Evolutionary conservation across 2,329 filamentous ascomycete species (phyloP).

Genomic region (Zymoseptoria brevis): DNA sequence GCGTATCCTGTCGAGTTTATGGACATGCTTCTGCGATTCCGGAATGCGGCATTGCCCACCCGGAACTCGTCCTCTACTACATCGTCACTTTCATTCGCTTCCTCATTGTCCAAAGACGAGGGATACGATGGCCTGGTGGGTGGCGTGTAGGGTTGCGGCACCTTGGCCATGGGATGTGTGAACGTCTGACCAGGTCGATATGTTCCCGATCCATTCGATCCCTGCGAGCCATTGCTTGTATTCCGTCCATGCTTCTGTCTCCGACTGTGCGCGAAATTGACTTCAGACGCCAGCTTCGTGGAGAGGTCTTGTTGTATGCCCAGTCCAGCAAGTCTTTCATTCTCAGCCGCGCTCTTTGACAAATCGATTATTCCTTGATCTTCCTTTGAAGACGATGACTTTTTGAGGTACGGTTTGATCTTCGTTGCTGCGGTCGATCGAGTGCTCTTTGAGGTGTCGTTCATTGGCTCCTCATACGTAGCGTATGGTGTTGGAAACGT

Average conservation of each 20-base stretch:
- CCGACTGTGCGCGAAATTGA: constrained; percentile 35
- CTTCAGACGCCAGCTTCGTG: constrained; percentile 36
- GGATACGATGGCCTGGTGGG: constrained; percentile 44
- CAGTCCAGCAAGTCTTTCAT: constrained; percentile 44
- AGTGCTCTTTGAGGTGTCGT: constrained; percentile 1
- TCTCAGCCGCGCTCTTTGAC: constrained; percentile 48
- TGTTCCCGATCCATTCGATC: constrained; percentile 42
- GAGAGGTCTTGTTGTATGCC: constrained; percentile 45
- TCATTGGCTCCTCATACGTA: constrained; percentile 23
- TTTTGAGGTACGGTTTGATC: constrained; percentile 50
- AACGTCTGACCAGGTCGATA: constrained; percentile 41
- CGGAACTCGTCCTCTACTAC: constrained; percentile 40
- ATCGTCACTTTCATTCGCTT: constrained; percentile 33
- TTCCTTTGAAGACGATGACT: constrained; percentile 43
- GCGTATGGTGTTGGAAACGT: constrained; percentile 25
- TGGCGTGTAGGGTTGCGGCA: constrained; percentile 47
- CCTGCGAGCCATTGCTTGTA: constrained; percentile 48
- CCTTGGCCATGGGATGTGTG: constrained; percentile 49
- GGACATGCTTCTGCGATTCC: constrained; percentile 37
- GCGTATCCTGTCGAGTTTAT: constrained; percentile 30
- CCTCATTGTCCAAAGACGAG: constrained; percentile 39
- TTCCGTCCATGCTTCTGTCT: constrained; percentile 43
- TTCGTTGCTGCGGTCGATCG: constrained; percentile 24
- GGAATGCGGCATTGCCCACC: constrained; percentile 29
- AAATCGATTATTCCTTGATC: constrained; percentile 41